phyloP scores from a whole-genome alignment of 1,284 basidiomycete genomes.

The Singerocomus inundabilis region DNA sequence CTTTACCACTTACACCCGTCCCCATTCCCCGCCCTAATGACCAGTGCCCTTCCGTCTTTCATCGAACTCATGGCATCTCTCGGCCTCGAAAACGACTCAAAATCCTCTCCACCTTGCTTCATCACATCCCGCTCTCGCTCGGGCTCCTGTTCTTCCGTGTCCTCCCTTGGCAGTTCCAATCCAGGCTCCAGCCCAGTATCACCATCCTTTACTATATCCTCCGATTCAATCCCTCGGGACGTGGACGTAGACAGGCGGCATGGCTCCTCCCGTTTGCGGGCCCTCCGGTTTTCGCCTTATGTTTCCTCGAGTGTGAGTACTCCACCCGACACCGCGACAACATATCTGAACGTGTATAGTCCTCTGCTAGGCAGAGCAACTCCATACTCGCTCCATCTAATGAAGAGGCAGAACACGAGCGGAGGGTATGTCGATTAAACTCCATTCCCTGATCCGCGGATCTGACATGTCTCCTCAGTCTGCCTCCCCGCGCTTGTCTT shows the following conservation, averaged over 20 bases:
- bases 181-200: constrained; percentile 32
- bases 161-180: constrained; percentile 30
- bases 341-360: constrained; percentile 14
- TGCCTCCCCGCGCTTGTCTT: constrained; percentile 46
- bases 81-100: constrained; percentile 53
- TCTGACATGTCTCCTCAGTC: constrained; percentile 30
- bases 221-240: constrained; percentile 47
- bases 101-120: constrained; percentile 30
- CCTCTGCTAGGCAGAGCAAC: constrained; percentile 26
- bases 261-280: constrained; percentile 38
- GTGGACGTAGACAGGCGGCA: constrained; percentile 30
- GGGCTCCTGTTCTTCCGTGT: constrained; percentile 33
- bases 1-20: constrained; percentile 24
- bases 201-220: constrained; percentile 38
- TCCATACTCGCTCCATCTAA: constrained; percentile 11
- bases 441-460: constrained; percentile 13
- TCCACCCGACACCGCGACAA: neutral
- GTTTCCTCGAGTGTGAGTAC: constrained; percentile 51
- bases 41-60: constrained; percentile 71
- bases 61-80: constrained; percentile 80
- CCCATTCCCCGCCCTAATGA: constrained; percentile 42
- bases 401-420: constrained; percentile 28
- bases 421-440: constrained; percentile 24
- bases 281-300: constrained; percentile 65
- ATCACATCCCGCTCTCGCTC: constrained; percentile 31